Base-by-base conservation (phyloP, 2,329 filamentous ascomycete genomes). In the Zymoseptoria ardabiliae region DNA sequence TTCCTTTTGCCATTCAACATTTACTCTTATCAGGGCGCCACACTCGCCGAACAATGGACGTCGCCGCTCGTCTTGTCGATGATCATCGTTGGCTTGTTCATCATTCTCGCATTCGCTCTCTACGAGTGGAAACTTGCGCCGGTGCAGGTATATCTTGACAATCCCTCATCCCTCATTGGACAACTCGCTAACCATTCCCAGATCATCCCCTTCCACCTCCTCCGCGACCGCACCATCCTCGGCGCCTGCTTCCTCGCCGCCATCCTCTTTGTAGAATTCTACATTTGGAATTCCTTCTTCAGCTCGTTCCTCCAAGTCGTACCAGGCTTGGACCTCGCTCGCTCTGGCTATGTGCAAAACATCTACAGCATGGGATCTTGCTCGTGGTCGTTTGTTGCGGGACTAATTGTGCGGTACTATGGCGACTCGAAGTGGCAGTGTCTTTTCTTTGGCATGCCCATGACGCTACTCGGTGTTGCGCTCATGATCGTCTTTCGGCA, bases 1-100 rank as follows among this genome's bases (percentile, higher is more conserved):
- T 84, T 91, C 68, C 75, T 91, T n/a, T 79, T 91, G 6, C 85
- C 88, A 0, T 84, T 91, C 70, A 85, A 78, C 19, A 76, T 91
- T 21, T 68, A 65, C 59, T 66, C 54, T 17, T 73, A 70, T 55
- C 69, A 70, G 17, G 58, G 58, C 9, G 50, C 41, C 4, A 60
- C 58, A 22, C 67, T 72, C 8, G 8, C 66, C 58, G n/a, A 69
- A 1, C 66, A 66, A 20, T 77, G 75, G 76, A 66, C 66, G 10
- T 71, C 73, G 0, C 64, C 66, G 1, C 70, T 72, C 58, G 75
- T 78, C 58, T 71, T 78, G 57, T 69, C 68, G 58, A 68, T 71
- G 68, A 58, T 71, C 23, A 63, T 71, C 49, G 55, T 72, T 49
- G 70, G 70, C 3, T 53, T 69, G 22, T 28, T 65, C 21, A 58